A percentile compares a stretch with the other conserved stretches of the same genome.
These are phyloP conservation scores for Seiridium unicorne DNA, from an alignment of 2,329 filamentous ascomycete genomes.

Conservation along the genomic window DNA sequence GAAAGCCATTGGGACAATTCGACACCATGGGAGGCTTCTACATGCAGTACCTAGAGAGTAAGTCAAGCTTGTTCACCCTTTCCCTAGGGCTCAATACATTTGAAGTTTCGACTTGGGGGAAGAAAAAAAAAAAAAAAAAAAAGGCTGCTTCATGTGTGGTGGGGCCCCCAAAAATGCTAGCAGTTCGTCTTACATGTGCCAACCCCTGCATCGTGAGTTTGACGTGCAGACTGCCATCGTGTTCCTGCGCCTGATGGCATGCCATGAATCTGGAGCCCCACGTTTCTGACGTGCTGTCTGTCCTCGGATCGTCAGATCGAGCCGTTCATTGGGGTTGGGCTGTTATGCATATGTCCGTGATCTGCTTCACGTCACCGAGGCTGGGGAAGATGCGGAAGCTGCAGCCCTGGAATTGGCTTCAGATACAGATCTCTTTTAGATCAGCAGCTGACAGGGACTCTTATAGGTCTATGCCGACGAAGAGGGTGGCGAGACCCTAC, in stretches of 20 bases:
- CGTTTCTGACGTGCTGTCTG: constrained; percentile 19
- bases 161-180: constrained; percentile 22
- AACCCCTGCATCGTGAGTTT: constrained; percentile 27
- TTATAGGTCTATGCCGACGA: constrained; percentile 84
- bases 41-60: constrained; percentile 74
- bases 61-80: constrained; percentile 39
- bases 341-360: constrained; percentile 28
- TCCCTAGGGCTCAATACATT: constrained; percentile 13
- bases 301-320: constrained; percentile 10
- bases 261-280: constrained; percentile 22
- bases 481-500: constrained; percentile 90
- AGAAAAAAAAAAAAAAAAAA: constrained; percentile 6
- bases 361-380: constrained; percentile 25
- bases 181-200: constrained; percentile 33
- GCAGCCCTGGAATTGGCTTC: constrained; percentile 18
- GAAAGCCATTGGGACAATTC: constrained; percentile 22
- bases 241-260: constrained; percentile 21
- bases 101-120: constrained; percentile 18
- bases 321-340: constrained; percentile 23
- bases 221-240: constrained; percentile 27
- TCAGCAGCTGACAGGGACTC: constrained; percentile 28
- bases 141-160: constrained; percentile 17
- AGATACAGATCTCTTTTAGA: constrained; percentile 19
- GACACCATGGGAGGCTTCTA: constrained; percentile 63
- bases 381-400: constrained; percentile 19